Base-by-base conservation (phyloP, 106 monocot genomes). In the Iris macrosiphon region DNA sequence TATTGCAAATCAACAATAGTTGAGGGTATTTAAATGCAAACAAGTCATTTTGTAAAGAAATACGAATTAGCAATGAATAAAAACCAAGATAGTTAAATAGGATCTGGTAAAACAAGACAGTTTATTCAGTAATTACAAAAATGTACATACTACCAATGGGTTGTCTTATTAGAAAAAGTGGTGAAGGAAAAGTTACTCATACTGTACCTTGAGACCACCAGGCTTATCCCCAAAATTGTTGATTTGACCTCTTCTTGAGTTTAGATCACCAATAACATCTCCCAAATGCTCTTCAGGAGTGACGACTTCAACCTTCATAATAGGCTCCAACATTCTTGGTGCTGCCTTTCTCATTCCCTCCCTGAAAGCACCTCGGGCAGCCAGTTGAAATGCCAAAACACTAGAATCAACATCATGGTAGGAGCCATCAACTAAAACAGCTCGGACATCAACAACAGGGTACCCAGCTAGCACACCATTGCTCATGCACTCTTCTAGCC, bases 321-420 rank as follows among this genome's bases (percentile, higher is more conserved):
- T 82, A 6, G 95, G 95, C 48, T 96, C 95, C 14, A 96, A 69
- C 55, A 96, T 29, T 70, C 51, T 96, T 12, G 95, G 95, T 29
- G 44, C 77, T 42, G 95, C 89, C 64, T 78, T 96, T 45, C 77
- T 89, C 48, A 96, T 67, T 24, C 95, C 95, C 16, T 85, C 77
- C 7, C 95, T 72, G 52, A 96, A 96, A 46, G 95, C 95, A 62
- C 95, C 95, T 61, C 89, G 56, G 21, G 89, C 95, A 4, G 96
- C 90, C 47, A 98, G 42, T 38, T 98, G 89, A 72, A 98, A 98
- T 30, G 96, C 96, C 61, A 98, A 59, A 10, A 98, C 90, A 57
- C 96, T 98, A 2, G 96, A 98, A 83, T 98, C 96, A 30, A 98
- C 96, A 51, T 98, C 96, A 17, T 98, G 96, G 40, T 90, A 90